Base-by-base conservation (phyloP, 176 grass and related monocot genomes). In the Oryza longistaminata region DNA sequence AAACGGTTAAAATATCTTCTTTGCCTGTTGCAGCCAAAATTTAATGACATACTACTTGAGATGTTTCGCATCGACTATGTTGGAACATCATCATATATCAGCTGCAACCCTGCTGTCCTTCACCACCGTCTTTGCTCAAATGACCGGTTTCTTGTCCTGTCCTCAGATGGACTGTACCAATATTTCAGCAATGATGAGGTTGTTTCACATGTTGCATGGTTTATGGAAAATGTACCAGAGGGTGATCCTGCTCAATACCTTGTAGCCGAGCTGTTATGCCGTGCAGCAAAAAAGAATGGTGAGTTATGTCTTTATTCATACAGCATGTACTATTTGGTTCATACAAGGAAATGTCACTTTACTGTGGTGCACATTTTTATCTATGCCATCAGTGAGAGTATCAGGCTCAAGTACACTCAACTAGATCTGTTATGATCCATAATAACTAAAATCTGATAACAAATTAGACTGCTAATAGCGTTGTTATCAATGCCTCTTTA, bases 131-230 rank as follows among this genome's bases (percentile, higher is more conserved):
- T 97, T 69, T 92, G 85, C 33, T 76, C 90, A 64, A 91, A 82
- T 44, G 94, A 97, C 75, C 82, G 77, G 53, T 97, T 97, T 83
- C 88, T 97, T 74, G 88, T 97, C 48, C 85, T 97, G 19, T 97
- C 94, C 11, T 97, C 94, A 73, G 94, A 97, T 73, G 94, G 94
- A 64, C 82, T 97, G 22, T 97, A 97, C 79, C 92, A 97, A 85
- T 97, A 94, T 85, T 94, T 97, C 77, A 94, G 82, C 83, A 97
- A 97, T 75, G 94, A 97, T 12, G 94, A 97, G 86, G 94, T 97
- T 21, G 92, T 97, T 83, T 88, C 92, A 11, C 94, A 97, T 82
- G 90, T 97, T 68, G 78, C 88, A 10, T 97, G 94, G 92, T 97
- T 97, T 82, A 97, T 94, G 83, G 94, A 97, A 83, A 97, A 94